Evolutionary conservation across 2,329 filamentous ascomycete species (phyloP).

Genomic region (Fusarium domesticum): DNA sequence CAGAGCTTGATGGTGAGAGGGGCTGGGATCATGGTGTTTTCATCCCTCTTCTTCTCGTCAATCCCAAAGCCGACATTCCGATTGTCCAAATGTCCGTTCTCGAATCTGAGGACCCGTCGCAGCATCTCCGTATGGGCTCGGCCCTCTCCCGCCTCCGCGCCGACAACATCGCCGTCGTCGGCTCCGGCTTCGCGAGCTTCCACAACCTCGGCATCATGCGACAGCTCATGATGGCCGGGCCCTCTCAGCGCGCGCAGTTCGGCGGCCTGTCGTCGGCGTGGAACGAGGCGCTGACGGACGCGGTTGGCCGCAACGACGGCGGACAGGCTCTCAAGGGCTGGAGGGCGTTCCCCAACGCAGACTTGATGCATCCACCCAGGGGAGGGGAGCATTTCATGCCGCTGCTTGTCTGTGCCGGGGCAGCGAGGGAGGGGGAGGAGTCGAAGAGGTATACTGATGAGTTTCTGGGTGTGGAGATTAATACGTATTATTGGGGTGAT

Average conservation of each 20-base stretch:
- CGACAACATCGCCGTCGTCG: conserved; percentile 55
- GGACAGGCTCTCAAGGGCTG: conserved; percentile 43
- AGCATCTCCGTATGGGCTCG: conserved; percentile 51
- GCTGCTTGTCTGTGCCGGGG: conserved; percentile 54
- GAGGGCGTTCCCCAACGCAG: conserved; percentile 46
- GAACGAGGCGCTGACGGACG: conserved; percentile 46
- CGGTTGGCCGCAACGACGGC: conserved; percentile 36
- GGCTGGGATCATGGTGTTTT: conserved; percentile 63
- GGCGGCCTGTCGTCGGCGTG: conserved; percentile 36
- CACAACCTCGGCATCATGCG: conserved; percentile 54
- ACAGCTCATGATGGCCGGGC: conserved; percentile 26
- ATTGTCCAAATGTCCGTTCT: conserved; percentile 58
- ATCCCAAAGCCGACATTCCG: conserved; percentile 50
- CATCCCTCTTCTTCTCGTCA: conserved; percentile 53
- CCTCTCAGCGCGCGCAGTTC: conserved; percentile 24
- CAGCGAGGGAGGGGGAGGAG: conserved; percentile 43
- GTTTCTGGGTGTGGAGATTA: conserved; percentile 48
- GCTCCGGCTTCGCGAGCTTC: conserved; percentile 58
- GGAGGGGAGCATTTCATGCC: conserved; percentile 60
- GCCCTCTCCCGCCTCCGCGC: conserved; percentile 50
- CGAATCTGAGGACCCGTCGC: conserved; percentile 45
- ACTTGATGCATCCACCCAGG: conserved; percentile 51
- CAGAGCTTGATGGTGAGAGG: conserved; percentile 38
- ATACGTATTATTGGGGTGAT: conserved; percentile 54
- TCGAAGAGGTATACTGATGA: conserved; percentile 47